Conservation (phyloP, 352 stramenopile genomes). For the Globisporangium polare region DNA sequence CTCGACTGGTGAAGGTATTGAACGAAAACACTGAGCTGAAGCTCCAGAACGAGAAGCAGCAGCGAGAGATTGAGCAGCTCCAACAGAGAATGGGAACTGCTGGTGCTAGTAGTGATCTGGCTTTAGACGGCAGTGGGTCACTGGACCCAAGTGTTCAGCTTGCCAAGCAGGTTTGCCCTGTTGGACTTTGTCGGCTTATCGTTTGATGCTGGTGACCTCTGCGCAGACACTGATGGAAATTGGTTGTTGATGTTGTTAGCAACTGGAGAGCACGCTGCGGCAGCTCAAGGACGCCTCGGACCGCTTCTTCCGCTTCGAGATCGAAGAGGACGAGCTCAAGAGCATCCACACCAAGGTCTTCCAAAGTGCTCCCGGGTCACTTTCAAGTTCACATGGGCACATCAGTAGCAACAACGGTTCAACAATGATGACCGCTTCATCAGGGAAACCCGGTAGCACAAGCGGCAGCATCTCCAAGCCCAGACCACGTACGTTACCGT, state of each 20-base stretch:
- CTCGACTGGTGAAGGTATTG: constrained; percentile 40
- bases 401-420: no score
- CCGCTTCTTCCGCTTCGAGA: constrained; percentile 92
- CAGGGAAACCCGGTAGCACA: background rate
- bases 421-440: background rate
- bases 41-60: constrained; percentile 46
- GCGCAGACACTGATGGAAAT: background rate
- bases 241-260: constrained; percentile 22
- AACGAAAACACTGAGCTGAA: constrained; percentile 73
- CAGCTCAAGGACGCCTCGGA: constrained; percentile 78
- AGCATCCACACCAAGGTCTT: constrained; percentile 55
- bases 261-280: constrained; percentile 56
- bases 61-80: constrained; percentile 54
- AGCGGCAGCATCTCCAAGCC: constrained; percentile 15
- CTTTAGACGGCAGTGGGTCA: no score
- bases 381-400: background rate
- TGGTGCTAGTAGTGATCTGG: no score
- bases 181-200: background rate
- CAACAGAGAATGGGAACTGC: constrained; percentile 6
- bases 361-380: constrained; percentile 10
- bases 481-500: constrained; percentile 28
- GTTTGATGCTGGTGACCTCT: background rate
- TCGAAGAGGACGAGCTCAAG: constrained; percentile 91
- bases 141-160: constrained; percentile 19
- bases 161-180: constrained; percentile 26